Conservation (phyloP, 139 green algal species). For the Microglena sp. region DNA sequence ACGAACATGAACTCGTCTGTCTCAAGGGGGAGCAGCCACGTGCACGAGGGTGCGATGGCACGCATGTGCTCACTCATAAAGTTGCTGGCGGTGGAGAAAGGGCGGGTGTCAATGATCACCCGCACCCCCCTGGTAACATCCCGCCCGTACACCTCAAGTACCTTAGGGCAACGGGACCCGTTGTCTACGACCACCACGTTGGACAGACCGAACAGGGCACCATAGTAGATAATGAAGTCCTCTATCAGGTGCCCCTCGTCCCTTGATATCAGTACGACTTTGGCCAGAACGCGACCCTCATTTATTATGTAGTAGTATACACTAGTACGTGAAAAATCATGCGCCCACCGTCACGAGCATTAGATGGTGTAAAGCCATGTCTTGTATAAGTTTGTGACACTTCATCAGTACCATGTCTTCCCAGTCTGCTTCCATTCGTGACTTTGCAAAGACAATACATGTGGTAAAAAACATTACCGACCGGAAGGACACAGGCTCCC, state of each 20-base stretch:
- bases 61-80: conserved; percentile 8
- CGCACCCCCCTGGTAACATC: not conserved
- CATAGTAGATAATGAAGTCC: conserved; percentile 5
- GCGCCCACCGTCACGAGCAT: too few relatives aligned
- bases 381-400: too few relatives aligned
- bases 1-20: conserved; percentile 10
- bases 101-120: not conserved
- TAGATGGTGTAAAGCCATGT: too few relatives aligned
- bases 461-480: too few relatives aligned
- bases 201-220: not conserved
- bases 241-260: conserved; percentile 10
- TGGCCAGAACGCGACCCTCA: too few relatives aligned
- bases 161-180: not conserved
- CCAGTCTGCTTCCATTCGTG: too few relatives aligned
- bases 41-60: too few relatives aligned
- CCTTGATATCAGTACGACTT: conserved; percentile 3
- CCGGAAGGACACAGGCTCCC: too few relatives aligned
- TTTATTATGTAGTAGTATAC: too few relatives aligned
- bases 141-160: not conserved
- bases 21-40: conserved; percentile 3
- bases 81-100: not conserved
- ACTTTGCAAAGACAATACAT: too few relatives aligned
- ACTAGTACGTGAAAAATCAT: too few relatives aligned
- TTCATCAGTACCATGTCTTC: too few relatives aligned
- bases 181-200: conserved; percentile 10